phyloP scores from a whole-genome alignment of 352 stramenopile genomes.

The Blastocystis sp. region DNA sequence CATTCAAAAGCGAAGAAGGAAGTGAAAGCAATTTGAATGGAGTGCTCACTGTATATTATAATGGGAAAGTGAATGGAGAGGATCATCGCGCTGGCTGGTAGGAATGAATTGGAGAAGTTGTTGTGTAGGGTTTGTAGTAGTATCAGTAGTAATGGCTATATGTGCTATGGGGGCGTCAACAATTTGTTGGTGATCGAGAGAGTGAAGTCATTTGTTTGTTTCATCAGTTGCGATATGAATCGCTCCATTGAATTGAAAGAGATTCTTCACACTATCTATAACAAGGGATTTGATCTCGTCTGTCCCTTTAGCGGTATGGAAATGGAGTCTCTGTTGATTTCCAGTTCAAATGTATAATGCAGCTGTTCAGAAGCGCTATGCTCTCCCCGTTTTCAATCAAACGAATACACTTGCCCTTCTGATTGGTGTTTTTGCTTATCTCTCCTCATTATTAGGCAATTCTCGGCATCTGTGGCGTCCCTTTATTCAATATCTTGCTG shows the following conservation, averaged over 20 bases:
- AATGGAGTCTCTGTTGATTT: not conserved
- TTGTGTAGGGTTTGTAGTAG: not conserved
- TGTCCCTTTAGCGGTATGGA: slow-evolving; percentile 16
- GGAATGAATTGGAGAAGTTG: not conserved
- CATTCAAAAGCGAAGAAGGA: not conserved
- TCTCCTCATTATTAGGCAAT: slow-evolving; percentile 13
- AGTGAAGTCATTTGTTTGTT: not conserved
- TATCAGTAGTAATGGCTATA: not conserved
- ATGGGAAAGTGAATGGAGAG: not conserved
- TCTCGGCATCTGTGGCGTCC: slow-evolving; percentile 20
- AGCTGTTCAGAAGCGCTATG: not conserved
- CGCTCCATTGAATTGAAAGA: not conserved
- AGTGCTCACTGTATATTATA: not conserved
- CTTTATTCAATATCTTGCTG: slow-evolving; percentile 48
- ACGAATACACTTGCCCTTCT: slow-evolving; percentile 41
- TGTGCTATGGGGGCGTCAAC: not conserved
- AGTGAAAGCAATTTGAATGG: not conserved
- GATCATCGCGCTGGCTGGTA: not conserved
- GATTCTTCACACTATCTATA: not conserved
- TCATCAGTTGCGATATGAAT: not conserved
- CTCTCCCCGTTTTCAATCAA: not conserved
- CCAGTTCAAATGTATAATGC: slow-evolving; percentile 42
- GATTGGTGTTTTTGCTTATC: not conserved
- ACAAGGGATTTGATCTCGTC: slow-evolving; percentile 42
- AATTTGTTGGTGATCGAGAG: slow-evolving; percentile 12